Percentiles rank a stretch among this genome's conserved stretches.
These are phyloP conservation scores for Citrus mangshanensis DNA, from an alignment of 345 rosid genomes.

Conservation along the genomic window DNA sequence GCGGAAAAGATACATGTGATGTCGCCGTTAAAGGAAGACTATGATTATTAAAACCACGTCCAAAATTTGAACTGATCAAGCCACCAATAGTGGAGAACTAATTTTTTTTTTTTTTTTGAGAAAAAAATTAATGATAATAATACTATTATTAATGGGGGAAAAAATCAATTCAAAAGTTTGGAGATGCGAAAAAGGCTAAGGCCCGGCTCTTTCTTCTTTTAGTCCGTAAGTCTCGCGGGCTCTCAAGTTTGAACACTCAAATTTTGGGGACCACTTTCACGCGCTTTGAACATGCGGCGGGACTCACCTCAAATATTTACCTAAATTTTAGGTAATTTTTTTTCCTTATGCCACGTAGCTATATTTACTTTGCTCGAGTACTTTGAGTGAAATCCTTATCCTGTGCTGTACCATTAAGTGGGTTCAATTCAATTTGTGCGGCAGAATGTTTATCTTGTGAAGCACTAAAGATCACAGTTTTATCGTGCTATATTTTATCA, in stretches of 20 bases:
- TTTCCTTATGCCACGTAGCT: background rate
- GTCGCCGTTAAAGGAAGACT: background rate
- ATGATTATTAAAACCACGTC: background rate
- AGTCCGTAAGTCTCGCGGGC: conserved; percentile 23
- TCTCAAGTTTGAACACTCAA: conserved; percentile 8
- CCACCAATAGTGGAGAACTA: background rate
- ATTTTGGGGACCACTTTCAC: conserved; percentile 30
- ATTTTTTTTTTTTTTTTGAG: background rate
- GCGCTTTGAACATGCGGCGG: conserved; percentile 19
- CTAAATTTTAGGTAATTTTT: background rate
- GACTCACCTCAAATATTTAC: background rate
- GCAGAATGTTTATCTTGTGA: background rate
- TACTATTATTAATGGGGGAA: background rate
- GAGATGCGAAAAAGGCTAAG: background rate
- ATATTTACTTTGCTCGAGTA: background rate
- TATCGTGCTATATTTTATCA: too few relatives aligned
- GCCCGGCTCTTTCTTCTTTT: background rate
- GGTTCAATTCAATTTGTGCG: background rate
- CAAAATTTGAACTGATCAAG: conserved; percentile 13
- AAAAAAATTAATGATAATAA: background rate
- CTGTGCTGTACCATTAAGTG: background rate
- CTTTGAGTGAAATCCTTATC: background rate
- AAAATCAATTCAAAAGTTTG: background rate
- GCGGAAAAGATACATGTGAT: background rate
- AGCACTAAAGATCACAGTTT: too few relatives aligned